These are phyloP conservation scores for Filobasidium uniguttulatum DNA, from an alignment of 1,284 basidiomycete species.

Conservation along the genomic window DNA sequence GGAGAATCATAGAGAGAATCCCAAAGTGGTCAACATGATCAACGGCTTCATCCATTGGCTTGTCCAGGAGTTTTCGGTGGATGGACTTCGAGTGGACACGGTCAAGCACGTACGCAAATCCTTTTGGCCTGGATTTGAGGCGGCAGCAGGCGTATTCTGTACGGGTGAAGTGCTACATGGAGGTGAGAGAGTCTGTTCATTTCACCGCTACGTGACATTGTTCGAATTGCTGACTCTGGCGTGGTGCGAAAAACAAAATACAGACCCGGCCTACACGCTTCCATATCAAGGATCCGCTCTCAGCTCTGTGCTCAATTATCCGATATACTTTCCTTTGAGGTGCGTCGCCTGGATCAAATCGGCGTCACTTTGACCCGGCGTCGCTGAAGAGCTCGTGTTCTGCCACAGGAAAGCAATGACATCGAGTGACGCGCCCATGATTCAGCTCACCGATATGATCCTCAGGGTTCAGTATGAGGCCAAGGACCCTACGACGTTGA, in stretches of 20 bases:
- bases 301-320: slow-evolving; percentile 45
- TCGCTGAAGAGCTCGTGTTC: background rate
- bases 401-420: slow-evolving; percentile 27
- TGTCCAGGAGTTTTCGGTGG: slow-evolving; percentile 34
- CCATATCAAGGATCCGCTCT: slow-evolving; percentile 38
- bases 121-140: slow-evolving; percentile 40
- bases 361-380: too few species aligned
- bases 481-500: slow-evolving; percentile 33
- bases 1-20: slow-evolving; percentile 36
- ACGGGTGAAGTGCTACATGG: slow-evolving; percentile 41
- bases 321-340: slow-evolving; percentile 42
- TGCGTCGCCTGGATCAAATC: slow-evolving; percentile 18
- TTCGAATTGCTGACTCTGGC: background rate
- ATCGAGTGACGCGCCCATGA: slow-evolving; percentile 19
- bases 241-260: background rate
- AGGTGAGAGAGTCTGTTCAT: slow-evolving; percentile 21
- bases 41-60: slow-evolving; percentile 36
- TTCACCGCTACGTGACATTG: background rate
- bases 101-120: slow-evolving; percentile 40
- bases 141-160: slow-evolving; percentile 37
- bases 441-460: slow-evolving; percentile 29
- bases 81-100: slow-evolving; percentile 40
- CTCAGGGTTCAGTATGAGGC: slow-evolving; percentile 23
- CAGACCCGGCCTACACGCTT: slow-evolving; percentile 30
- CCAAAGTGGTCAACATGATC: slow-evolving; percentile 31